Conservation (phyloP, 345 rosid genomes). For the Tarenaya hassleriana region DNA sequence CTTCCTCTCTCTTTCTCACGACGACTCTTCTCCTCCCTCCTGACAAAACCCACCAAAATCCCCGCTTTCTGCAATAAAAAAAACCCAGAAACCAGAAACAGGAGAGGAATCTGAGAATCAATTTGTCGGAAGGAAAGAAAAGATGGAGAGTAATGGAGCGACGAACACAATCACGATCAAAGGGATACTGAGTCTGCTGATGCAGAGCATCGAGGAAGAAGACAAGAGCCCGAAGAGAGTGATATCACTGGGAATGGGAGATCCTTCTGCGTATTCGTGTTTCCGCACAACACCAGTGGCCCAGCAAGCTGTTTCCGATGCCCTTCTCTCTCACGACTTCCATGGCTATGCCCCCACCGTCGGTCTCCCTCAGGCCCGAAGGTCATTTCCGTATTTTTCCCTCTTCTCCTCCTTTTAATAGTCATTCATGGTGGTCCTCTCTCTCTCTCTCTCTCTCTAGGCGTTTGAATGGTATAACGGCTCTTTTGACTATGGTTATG, state of each 20-base stretch:
- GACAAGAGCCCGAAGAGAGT: constrained; percentile 33
- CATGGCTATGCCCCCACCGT: constrained; percentile 91
- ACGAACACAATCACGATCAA: constrained; percentile 58
- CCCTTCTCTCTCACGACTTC: constrained; percentile 70
- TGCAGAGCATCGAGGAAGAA: constrained; percentile 40
- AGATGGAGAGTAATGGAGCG: constrained; percentile 33
- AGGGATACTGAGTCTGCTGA: constrained; percentile 63
- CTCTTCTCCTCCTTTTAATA: not conserved
- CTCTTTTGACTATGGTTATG: too few relatives aligned
- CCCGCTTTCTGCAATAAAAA: not conserved
- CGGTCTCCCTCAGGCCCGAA: constrained; percentile 87
- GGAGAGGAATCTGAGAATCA: not conserved
- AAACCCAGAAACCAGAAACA: constrained; percentile 1
- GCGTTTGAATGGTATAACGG: too few relatives aligned
- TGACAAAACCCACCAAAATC: not conserved
- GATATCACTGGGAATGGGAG: constrained; percentile 86
- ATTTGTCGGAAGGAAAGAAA: not conserved
- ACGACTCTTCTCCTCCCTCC: not conserved
- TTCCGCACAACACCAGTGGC: constrained; percentile 63
- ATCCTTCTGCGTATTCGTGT: constrained; percentile 78
- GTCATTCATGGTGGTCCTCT: too few relatives aligned
- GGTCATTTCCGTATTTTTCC: constrained; percentile 35
- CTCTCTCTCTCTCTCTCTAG: too few relatives aligned
- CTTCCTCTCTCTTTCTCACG: not conserved
- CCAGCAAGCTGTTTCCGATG: constrained; percentile 51